Base-by-base conservation (phyloP, 2,329 filamentous ascomycete species). In the Alternaria triticimaculans region DNA sequence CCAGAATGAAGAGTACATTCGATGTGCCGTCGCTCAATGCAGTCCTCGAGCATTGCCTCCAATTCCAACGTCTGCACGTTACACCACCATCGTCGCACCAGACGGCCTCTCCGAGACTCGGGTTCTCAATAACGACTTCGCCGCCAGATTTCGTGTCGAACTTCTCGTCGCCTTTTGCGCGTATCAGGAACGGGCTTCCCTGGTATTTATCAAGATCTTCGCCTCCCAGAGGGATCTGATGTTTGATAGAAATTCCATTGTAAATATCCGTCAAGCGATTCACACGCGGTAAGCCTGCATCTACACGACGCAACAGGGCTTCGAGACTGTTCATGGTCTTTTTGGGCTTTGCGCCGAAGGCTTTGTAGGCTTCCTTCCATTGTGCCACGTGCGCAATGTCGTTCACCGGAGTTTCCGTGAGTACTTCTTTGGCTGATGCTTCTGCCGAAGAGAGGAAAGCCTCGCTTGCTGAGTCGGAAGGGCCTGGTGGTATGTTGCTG, bases 261-360 rank as follows among this genome's bases (percentile, higher is more conserved):
- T 81, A 81, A 10, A 81, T 80, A 50, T 82, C 79, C 0, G 80
- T 81, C 54, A 81, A 57, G 2, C 78, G 72, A 55, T 82, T 82
- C 11, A 82, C 73, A 0, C 80, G 71, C 1, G 80, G 79, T 6
- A 82, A 50, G 1, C 79, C 79, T 14, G 44, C 60, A 7, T 76
- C 73, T 12, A 72, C 71, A 11, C 80, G 75, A 2, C 80, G 76
- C 4, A 77, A 76, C 8, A 80, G 54, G 0, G 80, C 75, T 64
- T 82, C 79, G 1, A 82, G 70, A 25, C 79, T 81, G 63, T 78
- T 80, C 28, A 75, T 73, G 3, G 70, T 74, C 55, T 80, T 80
- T 30, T 80, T 74, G 1, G 78, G 80, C 58, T 81, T 82, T 14
- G 79, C 76, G 15, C 80, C 79, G 54, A 82, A 82, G 11, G 72